Evolutionary conservation across 2,329 filamentous ascomycete species (phyloP).

Genomic region (Xylaria sp.): DNA sequence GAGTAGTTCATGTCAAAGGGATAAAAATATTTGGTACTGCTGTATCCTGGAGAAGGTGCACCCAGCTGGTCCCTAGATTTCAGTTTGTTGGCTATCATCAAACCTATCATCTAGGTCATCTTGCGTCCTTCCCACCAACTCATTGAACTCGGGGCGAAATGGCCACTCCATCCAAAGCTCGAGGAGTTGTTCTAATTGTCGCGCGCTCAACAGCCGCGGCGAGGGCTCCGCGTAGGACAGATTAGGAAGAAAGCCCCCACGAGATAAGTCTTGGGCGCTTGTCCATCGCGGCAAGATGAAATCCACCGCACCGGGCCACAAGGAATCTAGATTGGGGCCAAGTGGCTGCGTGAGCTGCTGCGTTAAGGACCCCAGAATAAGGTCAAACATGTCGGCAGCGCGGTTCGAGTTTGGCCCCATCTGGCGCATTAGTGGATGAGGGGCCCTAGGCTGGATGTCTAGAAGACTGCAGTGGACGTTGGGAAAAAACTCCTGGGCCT

Average conservation of each 20-base stretch:
- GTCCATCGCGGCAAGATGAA: constrained; percentile 56
- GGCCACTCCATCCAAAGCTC: constrained; percentile 70
- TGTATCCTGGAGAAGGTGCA: neutral
- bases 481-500: constrained; percentile 70
- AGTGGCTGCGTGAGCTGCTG: constrained; percentile 44
- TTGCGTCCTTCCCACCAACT: constrained; percentile 51
- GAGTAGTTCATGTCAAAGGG: neutral
- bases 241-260: constrained; percentile 51
- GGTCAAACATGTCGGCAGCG: constrained; percentile 57
- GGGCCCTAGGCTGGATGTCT: constrained; percentile 67
- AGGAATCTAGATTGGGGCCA: constrained; percentile 50
- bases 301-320: constrained; percentile 66
- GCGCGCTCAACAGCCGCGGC: constrained; percentile 55
- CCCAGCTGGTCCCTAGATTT: neutral
- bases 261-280: constrained; percentile 53
- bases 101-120: constrained; percentile 26
- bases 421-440: constrained; percentile 55
- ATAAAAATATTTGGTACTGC: neutral
- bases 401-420: constrained; percentile 48
- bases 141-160: constrained; percentile 58
- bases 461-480: constrained; percentile 61
- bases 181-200: constrained; percentile 63
- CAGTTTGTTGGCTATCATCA: constrained; percentile 11
- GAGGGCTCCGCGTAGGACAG: constrained; percentile 49
- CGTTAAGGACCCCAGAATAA: constrained; percentile 55